Conservation (phyloP, 2,329 filamentous ascomycete species). For the Chaetomium strumarium region DNA sequence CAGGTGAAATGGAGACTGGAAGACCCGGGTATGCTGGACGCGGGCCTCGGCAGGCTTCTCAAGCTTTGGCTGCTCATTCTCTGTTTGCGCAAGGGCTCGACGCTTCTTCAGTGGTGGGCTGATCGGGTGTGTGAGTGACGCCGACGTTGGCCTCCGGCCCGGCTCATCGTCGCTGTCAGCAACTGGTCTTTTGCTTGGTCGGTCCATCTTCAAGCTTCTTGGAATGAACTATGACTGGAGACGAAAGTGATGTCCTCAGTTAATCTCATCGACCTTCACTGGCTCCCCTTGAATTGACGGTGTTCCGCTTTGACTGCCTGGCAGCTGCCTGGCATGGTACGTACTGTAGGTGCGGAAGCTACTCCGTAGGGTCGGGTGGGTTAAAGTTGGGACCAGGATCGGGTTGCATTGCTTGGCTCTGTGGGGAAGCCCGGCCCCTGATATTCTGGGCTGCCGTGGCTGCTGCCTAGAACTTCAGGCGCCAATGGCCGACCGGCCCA, state of each 20-base stretch:
- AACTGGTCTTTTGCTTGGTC: not conserved
- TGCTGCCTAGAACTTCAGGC: constrained; percentile 16
- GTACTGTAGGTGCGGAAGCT: no score
- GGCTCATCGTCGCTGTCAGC: constrained; percentile 1
- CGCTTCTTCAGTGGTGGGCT: constrained; percentile 35
- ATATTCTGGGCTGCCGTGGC: not conserved
- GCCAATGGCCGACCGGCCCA: constrained; percentile 13
- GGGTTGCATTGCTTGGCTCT: not conserved
- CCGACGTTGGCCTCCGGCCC: constrained; percentile 17
- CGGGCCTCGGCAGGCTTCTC: not conserved
- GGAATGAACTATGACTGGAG: not conserved
- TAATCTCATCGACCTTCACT: no score
- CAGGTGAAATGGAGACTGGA: constrained; percentile 64
- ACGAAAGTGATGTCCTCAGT: not conserved
- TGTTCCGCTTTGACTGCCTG: no score
- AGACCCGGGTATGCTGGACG: constrained; percentile 5
- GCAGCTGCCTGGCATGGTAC: no score
- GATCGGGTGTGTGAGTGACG: constrained; percentile 35
- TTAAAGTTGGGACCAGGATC: no score
- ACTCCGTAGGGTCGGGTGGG: no score
- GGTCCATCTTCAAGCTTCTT: constrained; percentile 3
- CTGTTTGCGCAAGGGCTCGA: not conserved
- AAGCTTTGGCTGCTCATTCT: not conserved
- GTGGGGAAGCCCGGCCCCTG: not conserved
- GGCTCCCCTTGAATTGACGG: no score